These are phyloP conservation scores for Begonia masoniana DNA, from an alignment of 306 rosid genomes.

Conservation along the genomic window DNA sequence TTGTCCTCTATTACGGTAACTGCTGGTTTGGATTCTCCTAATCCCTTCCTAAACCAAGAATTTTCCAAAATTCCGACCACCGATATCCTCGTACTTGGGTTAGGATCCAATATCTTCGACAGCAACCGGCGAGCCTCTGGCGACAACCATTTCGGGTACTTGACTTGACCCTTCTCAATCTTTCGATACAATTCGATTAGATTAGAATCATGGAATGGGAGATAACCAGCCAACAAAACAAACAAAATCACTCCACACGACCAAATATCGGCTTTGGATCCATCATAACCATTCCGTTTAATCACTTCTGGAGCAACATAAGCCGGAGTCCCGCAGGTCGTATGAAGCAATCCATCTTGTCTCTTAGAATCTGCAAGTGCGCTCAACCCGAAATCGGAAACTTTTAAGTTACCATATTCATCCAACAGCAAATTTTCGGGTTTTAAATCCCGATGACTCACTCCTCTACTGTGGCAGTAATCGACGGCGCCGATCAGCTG, in stretches of 20 bases:
- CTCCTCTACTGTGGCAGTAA: slow-evolving; percentile 14
- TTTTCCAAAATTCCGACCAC: background rate
- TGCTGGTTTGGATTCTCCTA: background rate
- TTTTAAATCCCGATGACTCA: slow-evolving; percentile 11
- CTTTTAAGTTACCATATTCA: slow-evolving; percentile 8
- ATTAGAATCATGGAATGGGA: slow-evolving; percentile 2
- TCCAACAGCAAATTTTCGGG: slow-evolving; percentile 14
- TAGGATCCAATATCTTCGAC: slow-evolving; percentile 1
- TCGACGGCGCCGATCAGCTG: slow-evolving; percentile 12
- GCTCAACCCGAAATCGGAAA: slow-evolving; percentile 16
- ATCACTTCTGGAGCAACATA: slow-evolving; percentile 15
- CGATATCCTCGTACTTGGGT: background rate
- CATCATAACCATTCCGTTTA: slow-evolving; percentile 1
- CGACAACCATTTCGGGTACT: background rate
- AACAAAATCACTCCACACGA: slow-evolving; percentile 5
- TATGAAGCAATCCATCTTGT: slow-evolving; percentile 15
- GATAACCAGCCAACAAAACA: slow-evolving; percentile 3
- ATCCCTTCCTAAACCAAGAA: background rate
- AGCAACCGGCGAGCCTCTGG: background rate
- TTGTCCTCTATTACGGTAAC: background rate
- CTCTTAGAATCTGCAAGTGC: slow-evolving; percentile 6
- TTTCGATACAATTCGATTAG: slow-evolving; percentile 2
- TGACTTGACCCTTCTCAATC: background rate
- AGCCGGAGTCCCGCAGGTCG: slow-evolving; percentile 12
- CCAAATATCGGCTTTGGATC: slow-evolving; percentile 4